Evolutionary conservation across 805 yeast genomes (phyloP).

Genomic region (Saccharomycopsis sp.): DNA sequence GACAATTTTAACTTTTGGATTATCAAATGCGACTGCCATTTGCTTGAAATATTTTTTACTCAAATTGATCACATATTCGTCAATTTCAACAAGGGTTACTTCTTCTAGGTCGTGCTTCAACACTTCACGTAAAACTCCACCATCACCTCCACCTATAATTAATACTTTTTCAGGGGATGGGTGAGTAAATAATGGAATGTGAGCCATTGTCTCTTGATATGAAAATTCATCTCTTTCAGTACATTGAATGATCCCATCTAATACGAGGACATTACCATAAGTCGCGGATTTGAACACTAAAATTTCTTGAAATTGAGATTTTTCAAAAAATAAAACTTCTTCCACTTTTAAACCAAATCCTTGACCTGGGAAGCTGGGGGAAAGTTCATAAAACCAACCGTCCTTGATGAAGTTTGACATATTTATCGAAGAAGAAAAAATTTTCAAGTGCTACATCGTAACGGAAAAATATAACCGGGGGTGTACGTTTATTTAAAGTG

Average conservation of each 20-base stretch:
- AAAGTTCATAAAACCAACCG: constrained; percentile 80
- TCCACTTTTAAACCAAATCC: constrained; percentile 62
- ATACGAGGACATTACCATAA: constrained; percentile 82
- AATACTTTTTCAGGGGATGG: constrained; percentile 66
- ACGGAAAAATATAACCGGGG: too few relatives aligned
- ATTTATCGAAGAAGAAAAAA: neutral
- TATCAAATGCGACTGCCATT: constrained; percentile 61
- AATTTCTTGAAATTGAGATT: constrained; percentile 74
- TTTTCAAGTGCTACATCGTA: neutral
- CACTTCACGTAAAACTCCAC: constrained; percentile 87
- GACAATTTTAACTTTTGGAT: constrained; percentile 59
- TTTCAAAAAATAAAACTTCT: constrained; percentile 55
- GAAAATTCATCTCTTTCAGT: constrained; percentile 92
- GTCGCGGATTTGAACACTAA: constrained; percentile 66
- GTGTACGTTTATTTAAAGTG: constrained; percentile 20
- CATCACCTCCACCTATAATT: constrained; percentile 95
- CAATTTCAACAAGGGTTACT: constrained; percentile 83
- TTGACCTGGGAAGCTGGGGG: constrained; percentile 80
- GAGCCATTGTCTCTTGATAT: constrained; percentile 87
- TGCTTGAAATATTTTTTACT: constrained; percentile 66
- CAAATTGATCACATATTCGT: constrained; percentile 69
- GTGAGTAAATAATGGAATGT: constrained; percentile 75
- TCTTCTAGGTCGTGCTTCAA: constrained; percentile 64
- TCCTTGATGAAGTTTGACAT: constrained; percentile 31
- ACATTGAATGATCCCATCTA: constrained; percentile 87